These are phyloP conservation scores for Elsinoe arachidis DNA, from an alignment of 2,329 filamentous ascomycete genomes.

Conservation along the genomic window DNA sequence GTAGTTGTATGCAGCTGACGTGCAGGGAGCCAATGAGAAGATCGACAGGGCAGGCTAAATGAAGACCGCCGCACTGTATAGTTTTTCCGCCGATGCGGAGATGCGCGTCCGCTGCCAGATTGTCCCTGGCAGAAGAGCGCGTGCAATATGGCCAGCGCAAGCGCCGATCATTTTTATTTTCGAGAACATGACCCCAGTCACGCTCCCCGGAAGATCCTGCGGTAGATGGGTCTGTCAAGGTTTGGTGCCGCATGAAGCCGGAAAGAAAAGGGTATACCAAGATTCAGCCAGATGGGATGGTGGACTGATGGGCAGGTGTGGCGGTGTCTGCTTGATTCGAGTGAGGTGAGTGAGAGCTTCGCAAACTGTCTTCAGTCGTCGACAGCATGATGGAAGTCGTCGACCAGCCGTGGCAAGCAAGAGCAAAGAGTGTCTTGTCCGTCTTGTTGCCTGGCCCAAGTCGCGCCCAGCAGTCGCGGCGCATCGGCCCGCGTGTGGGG, in stretches of 20 bases:
- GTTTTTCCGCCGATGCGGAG: constrained; percentile 10
- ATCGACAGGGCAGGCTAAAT: constrained; percentile 5
- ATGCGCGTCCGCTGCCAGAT: constrained; percentile 2
- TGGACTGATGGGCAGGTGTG: not conserved
- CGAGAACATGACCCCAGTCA: constrained; percentile 4
- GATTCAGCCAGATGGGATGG: not conserved
- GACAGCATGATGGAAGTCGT: not conserved
- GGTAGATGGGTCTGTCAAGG: not conserved
- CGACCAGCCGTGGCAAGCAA: not conserved
- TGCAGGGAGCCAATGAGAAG: constrained; percentile 1
- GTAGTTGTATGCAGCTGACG: not conserved
- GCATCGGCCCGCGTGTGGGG: constrained; percentile 6
- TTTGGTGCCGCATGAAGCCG: not conserved
- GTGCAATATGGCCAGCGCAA: constrained; percentile 3
- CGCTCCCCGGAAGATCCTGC: constrained; percentile 5
- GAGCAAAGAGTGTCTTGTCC: constrained; percentile 1
- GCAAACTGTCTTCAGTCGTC: too few species aligned
- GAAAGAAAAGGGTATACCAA: not conserved
- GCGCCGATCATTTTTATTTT: constrained; percentile 2
- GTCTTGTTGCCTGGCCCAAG: not conserved
- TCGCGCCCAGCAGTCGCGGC: not conserved
- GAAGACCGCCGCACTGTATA: constrained; percentile 1
- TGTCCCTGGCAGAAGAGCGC: not conserved
- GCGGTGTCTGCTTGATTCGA: not conserved
- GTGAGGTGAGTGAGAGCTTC: too few species aligned